phyloP scores from a whole-genome alignment of 2,329 filamentous ascomycete species.

The Chaetomium sp. region DNA sequence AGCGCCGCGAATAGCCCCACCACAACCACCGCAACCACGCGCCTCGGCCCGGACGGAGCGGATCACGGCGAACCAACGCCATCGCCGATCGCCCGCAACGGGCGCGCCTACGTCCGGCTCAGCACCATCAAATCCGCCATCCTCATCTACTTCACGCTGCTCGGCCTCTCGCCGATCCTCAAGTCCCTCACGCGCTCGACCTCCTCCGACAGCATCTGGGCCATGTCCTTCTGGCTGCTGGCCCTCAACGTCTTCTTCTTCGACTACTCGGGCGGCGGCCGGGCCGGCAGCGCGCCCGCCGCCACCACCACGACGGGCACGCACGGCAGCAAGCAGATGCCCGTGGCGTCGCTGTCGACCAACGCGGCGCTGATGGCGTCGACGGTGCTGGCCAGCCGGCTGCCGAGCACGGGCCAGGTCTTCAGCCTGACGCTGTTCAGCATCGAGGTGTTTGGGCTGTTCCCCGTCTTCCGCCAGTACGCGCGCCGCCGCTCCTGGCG shows the following conservation, averaged over 20 bases:
- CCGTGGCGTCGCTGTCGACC: slow-evolving; percentile 74
- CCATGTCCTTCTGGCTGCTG: slow-evolving; percentile 89
- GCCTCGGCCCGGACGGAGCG: slow-evolving; percentile 14
- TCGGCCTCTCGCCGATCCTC: slow-evolving; percentile 91
- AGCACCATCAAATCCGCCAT: slow-evolving; percentile 89
- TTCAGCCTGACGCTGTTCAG: slow-evolving; percentile 94
- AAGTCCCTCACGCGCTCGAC: slow-evolving; percentile 95
- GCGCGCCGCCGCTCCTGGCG: slow-evolving; percentile 79
- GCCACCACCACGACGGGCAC: not conserved
- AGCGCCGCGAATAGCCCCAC: slow-evolving; percentile 34
- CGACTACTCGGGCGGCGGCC: slow-evolving; percentile 76
- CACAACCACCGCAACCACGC: slow-evolving; percentile 1
- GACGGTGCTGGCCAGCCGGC: slow-evolving; percentile 85
- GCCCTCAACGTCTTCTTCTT: slow-evolving; percentile 98
- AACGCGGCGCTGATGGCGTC: slow-evolving; percentile 97
- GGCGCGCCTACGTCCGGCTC: slow-evolving; percentile 57
- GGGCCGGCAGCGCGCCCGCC: slow-evolving; percentile 44
- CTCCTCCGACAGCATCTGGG: slow-evolving; percentile 94
- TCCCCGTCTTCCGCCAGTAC: slow-evolving; percentile 94
- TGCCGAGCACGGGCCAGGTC: slow-evolving; percentile 89
- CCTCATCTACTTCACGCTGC: slow-evolving; percentile 87
- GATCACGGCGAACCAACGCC: slow-evolving; percentile 31
- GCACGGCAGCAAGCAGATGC: slow-evolving; percentile 54
- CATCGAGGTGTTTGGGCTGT: slow-evolving; percentile 95
- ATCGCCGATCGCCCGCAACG: slow-evolving; percentile 42